Percentiles rank a stretch among this genome's conserved stretches.
Conservation (phyloP, 2,329 filamentous ascomycete species). For the Teratosphaeria gauchensis region DNA sequence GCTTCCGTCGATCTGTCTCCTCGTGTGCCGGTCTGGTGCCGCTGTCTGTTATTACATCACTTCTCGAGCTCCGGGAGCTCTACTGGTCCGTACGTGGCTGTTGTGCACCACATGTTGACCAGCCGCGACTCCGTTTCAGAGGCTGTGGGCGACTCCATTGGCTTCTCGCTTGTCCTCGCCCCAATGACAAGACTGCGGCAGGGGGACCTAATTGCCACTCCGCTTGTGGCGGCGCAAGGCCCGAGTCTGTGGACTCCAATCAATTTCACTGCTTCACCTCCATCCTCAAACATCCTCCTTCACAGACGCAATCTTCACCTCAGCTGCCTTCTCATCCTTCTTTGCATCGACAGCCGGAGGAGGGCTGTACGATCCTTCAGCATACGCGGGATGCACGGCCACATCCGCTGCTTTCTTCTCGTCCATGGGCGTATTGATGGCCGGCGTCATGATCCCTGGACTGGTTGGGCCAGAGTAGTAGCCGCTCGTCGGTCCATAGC, state of each 20-base stretch:
- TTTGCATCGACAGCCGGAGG: not conserved
- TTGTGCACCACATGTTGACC: not conserved
- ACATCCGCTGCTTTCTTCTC: not conserved
- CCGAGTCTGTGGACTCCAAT: not conserved
- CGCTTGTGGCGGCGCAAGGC: not conserved
- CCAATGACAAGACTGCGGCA: not conserved
- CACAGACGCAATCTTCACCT: not conserved
- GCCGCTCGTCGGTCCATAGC: not conserved
- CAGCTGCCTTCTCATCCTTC: not conserved
- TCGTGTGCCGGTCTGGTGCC: not conserved
- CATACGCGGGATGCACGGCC: not conserved
- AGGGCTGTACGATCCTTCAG: not conserved
- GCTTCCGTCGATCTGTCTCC: not conserved
- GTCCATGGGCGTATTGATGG: not conserved
- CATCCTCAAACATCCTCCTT: not conserved
- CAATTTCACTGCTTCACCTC: not conserved
- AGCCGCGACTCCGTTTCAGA: not conserved
- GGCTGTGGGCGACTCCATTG: too few relatives aligned
- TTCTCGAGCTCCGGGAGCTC: not conserved
- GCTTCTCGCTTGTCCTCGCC: not conserved
- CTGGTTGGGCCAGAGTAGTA: not conserved
- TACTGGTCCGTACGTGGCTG: not conserved
- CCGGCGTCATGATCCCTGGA: not conserved
- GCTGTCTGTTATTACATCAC: not conserved
- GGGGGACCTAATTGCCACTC: not conserved